Conservation (phyloP, 2,329 filamentous ascomycete species). For the Ceratocystis cacaofunesta region DNA sequence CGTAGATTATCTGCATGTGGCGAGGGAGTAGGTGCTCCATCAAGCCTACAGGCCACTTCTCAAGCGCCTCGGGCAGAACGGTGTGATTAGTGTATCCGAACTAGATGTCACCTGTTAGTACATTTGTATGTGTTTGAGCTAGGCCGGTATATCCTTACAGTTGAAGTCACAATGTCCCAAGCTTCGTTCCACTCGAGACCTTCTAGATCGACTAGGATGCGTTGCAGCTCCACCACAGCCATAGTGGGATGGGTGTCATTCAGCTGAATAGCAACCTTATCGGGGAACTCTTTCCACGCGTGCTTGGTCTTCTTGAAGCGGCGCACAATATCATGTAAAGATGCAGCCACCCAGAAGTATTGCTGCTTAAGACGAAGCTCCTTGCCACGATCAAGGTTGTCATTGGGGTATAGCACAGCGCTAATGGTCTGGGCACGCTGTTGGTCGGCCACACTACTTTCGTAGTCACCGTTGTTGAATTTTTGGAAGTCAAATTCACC, state of each 20-base stretch:
- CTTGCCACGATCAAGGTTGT: conserved; percentile 91
- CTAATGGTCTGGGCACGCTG: conserved; percentile 98
- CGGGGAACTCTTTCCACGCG: conserved; percentile 79
- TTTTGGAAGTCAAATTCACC: conserved; percentile 99
- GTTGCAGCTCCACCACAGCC: conserved; percentile 88
- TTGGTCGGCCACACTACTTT: conserved; percentile 94
- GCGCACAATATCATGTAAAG: conserved; percentile 86
- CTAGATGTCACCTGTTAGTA: conserved; percentile 20
- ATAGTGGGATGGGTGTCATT: conserved; percentile 97
- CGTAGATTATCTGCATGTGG: conserved; percentile 93
- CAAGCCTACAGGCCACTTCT: conserved; percentile 95
- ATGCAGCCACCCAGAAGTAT: conserved; percentile 99
- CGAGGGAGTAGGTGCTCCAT: conserved; percentile 85
- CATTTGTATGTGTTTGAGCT: conserved; percentile 13
- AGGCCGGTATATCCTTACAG: conserved; percentile 31
- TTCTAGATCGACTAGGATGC: conserved; percentile 79
- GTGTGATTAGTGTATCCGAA: conserved; percentile 99
- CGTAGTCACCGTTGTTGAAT: conserved; percentile 96
- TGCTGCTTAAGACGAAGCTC: conserved; percentile 97
- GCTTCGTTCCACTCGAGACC: conserved; percentile 86
- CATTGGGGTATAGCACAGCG: conserved; percentile 91
- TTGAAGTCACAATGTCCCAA: conserved; percentile 65
- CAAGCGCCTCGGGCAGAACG: conserved; percentile 85
- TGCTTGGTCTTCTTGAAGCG: conserved; percentile 96
- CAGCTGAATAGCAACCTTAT: conserved; percentile 91